A percentile compares a stretch with the other conserved stretches of the same genome.
These are phyloP conservation scores for Gossypium arboreum DNA, from an alignment of 345 rosid species.

Conservation along the genomic window DNA sequence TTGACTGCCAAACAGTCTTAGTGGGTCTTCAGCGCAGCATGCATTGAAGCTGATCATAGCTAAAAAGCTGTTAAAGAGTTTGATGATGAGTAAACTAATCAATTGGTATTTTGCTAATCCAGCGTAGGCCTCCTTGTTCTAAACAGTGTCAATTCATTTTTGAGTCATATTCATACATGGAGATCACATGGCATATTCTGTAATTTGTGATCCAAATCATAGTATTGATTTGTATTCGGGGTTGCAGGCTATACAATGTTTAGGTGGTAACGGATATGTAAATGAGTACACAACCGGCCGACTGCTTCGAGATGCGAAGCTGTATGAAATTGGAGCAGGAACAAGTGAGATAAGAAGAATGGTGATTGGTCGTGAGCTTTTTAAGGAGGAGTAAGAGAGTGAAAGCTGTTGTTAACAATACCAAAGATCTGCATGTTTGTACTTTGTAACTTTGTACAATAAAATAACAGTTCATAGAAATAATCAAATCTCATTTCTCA, in stretches of 20 bases:
- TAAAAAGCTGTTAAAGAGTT: not conserved
- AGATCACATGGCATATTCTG: not conserved
- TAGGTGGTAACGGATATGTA: slow-evolving; percentile 93
- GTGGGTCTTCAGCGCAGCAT: too few relatives aligned
- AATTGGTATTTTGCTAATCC: not conserved
- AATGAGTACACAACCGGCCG: slow-evolving; percentile 90
- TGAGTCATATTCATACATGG: not conserved
- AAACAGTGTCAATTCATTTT: not conserved
- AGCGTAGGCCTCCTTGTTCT: not conserved
- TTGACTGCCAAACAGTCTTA: too few relatives aligned
- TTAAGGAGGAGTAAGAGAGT: slow-evolving; percentile 46
- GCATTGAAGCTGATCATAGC: not conserved
- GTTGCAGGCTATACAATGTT: slow-evolving; percentile 91
- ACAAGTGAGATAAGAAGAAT: slow-evolving; percentile 95
- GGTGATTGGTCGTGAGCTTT: slow-evolving; percentile 84
- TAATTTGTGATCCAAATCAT: not conserved
- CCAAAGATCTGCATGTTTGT: not conserved
- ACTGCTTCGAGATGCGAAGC: slow-evolving; percentile 85
- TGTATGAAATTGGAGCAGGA: slow-evolving; percentile 94
- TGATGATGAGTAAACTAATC: not conserved
- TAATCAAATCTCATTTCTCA: not conserved
- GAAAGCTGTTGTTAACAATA: not conserved
- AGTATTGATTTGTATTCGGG: not conserved
- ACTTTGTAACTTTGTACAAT: not conserved
- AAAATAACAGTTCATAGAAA: not conserved